Percentiles rank a stretch among this genome's conserved stretches.
phyloP scores from a whole-genome alignment of 1,139 yeast genomes.

The Blastobotrys proliferans region DNA sequence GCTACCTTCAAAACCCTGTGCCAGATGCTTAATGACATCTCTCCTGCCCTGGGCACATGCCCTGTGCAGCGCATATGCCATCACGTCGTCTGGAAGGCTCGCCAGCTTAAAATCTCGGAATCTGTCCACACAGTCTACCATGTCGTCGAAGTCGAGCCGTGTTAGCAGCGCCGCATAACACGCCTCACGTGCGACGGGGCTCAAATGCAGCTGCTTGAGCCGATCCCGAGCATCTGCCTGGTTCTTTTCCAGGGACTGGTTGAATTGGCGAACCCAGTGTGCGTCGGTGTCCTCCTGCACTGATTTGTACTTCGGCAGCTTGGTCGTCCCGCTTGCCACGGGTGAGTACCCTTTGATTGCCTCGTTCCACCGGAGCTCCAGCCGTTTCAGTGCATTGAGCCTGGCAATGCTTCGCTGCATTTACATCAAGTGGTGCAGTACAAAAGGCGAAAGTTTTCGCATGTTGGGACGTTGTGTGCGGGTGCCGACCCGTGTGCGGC shows the following conservation, averaged over 20 bases:
- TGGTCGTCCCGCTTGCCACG: too few relatives aligned
- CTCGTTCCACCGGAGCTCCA: too few relatives aligned
- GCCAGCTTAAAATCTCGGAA: neutral
- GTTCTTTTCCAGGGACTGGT: neutral
- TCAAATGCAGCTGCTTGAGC: neutral
- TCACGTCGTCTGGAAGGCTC: constrained; percentile 3
- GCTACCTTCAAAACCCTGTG: constrained; percentile 10
- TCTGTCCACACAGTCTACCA: neutral
- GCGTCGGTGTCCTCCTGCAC: constrained; percentile 1
- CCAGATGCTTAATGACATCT: constrained; percentile 10
- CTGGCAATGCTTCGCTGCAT: too few relatives aligned
- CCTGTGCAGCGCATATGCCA: constrained; percentile 22
- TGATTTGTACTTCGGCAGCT: too few relatives aligned
- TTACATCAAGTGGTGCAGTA: too few relatives aligned
- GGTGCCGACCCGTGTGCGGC: too few relatives aligned
- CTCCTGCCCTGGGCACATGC: constrained; percentile 15
- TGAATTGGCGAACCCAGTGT: constrained; percentile 2
- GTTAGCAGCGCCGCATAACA: constrained; percentile 4
- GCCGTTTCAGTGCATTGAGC: too few relatives aligned
- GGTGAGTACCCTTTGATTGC: too few relatives aligned
- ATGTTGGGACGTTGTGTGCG: too few relatives aligned
- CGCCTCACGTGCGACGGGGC: neutral
- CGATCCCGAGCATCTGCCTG: neutral
- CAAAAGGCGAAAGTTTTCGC: too few relatives aligned
- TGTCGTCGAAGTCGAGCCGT: neutral